Percentiles rank a stretch among this genome's conserved stretches.
phyloP scores from a whole-genome alignment of 129 eudicot genomes.

The Helianthus tuberosus region DNA sequence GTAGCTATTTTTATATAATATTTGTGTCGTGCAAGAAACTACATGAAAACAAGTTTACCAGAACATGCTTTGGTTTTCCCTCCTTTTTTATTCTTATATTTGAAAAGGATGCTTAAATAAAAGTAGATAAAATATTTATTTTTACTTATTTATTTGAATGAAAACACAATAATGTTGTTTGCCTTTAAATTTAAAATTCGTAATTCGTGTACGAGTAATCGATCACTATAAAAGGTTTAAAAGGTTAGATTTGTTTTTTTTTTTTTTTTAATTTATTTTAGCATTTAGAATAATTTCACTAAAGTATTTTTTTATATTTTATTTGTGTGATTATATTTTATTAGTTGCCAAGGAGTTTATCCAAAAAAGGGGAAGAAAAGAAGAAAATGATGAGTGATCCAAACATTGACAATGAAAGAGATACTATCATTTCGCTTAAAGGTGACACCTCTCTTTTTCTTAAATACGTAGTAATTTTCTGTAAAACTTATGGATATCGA shows the following conservation, averaged over 20 bases:
- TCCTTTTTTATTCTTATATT: not conserved
- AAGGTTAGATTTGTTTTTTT: not conserved
- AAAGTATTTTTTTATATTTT: not conserved
- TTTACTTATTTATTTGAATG: not conserved
- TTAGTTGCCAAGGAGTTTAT: slow-evolving; percentile 30
- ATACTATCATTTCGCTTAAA: slow-evolving; percentile 47
- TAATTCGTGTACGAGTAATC: not conserved
- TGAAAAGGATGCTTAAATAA: not conserved
- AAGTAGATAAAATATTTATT: not conserved
- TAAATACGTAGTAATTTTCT: not conserved
- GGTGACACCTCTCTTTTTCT: slow-evolving; percentile 34
- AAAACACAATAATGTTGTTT: not conserved
- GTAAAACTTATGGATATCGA: no score
- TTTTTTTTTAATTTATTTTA: not conserved
- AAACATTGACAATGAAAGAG: slow-evolving; percentile 39
- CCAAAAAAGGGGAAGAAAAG: slow-evolving; percentile 33
- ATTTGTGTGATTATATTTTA: not conserved
- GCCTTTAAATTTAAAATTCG: not conserved
- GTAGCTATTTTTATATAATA: no score
- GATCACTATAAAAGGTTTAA: no score
- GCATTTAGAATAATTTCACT: not conserved
- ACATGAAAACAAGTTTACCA: not conserved
- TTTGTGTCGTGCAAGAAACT: no score
- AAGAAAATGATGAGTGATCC: slow-evolving; percentile 23
- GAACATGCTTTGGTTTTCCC: not conserved